Evolutionary conservation across 805 yeast genomes (phyloP).

Genomic region (Kuraishia capsulata): DNA sequence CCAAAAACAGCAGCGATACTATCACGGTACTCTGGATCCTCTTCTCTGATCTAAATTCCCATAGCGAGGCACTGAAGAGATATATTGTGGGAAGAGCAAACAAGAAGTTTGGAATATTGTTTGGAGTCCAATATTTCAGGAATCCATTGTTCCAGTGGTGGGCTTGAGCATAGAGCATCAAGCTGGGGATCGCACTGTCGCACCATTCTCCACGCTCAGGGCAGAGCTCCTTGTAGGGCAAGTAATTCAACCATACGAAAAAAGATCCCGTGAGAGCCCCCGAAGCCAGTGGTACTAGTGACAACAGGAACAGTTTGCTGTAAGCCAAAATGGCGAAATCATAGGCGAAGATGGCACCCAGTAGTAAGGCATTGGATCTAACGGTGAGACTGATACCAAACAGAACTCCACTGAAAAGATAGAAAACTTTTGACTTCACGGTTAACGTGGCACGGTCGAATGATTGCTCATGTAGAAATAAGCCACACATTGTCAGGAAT

Average conservation of each 20-base stretch:
- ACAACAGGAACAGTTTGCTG: slow-evolving; percentile 9
- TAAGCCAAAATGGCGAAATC: slow-evolving; percentile 30
- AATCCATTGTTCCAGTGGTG: slow-evolving; percentile 85
- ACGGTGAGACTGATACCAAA: slow-evolving; percentile 52
- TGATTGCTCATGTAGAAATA: slow-evolving; percentile 37
- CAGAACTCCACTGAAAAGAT: slow-evolving; percentile 40
- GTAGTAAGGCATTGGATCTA: slow-evolving; percentile 67
- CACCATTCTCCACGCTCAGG: slow-evolving; percentile 77
- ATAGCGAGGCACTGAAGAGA: slow-evolving; percentile 32
- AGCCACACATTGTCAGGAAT: slow-evolving; percentile 45
- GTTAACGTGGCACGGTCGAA: too few species aligned
- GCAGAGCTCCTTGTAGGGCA: slow-evolving; percentile 56
- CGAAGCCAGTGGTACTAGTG: slow-evolving; percentile 29
- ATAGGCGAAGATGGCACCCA: slow-evolving; percentile 58
- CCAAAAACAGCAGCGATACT: slow-evolving; percentile 32
- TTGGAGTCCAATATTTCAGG: slow-evolving; percentile 70
- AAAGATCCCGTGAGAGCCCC: slow-evolving; percentile 47
- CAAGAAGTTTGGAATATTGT: slow-evolving; percentile 75
- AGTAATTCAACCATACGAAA: slow-evolving; percentile 35
- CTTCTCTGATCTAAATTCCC: slow-evolving; percentile 16
- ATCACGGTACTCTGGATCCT: slow-evolving; percentile 23
- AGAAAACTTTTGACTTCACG: slow-evolving; percentile 8
- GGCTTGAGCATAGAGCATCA: slow-evolving; percentile 64
- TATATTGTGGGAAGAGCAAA: slow-evolving; percentile 62
- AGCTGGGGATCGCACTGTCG: slow-evolving; percentile 37